Evolutionary conservation across 495 filamentous ascomycete species (phyloP).

Genomic region (Aeminium ludgeri): DNA sequence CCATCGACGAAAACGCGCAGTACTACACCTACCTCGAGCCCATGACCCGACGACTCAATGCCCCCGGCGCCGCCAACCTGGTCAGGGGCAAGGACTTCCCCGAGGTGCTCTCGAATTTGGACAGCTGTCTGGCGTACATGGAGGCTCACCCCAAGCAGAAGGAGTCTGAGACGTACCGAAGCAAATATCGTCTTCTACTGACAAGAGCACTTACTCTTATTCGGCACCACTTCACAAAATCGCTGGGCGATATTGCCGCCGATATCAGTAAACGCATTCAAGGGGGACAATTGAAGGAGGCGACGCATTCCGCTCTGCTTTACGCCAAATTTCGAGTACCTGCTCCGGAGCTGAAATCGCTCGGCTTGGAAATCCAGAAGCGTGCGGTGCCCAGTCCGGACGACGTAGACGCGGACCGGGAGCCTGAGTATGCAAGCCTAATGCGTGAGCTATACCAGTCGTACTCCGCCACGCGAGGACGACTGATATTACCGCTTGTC

Average conservation of each 20-base stretch:
- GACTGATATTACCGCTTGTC: conserved; percentile 35
- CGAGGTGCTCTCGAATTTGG: conserved; percentile 68
- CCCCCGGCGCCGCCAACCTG: conserved; percentile 68
- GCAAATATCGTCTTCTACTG: conserved; percentile 50
- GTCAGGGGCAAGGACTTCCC: conserved; percentile 67
- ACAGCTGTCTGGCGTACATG: conserved; percentile 85
- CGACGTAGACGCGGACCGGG: conserved; percentile 43
- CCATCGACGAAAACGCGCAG: conserved; percentile 67
- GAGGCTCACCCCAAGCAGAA: conserved; percentile 61
- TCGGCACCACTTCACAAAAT: conserved; percentile 66
- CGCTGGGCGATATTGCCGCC: conserved; percentile 49
- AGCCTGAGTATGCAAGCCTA: conserved; percentile 49
- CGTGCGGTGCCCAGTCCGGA: conserved; percentile 39
- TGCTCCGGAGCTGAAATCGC: conserved; percentile 46
- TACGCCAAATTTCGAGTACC: conserved; percentile 64
- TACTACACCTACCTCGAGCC: conserved; percentile 88
- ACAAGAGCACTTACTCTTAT: conserved; percentile 64
- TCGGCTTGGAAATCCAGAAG: conserved; percentile 53
- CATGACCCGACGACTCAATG: conserved; percentile 76
- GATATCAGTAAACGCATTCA: conserved; percentile 55
- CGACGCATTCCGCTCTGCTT: conserved; percentile 55
- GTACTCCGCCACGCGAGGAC: conserved; percentile 40
- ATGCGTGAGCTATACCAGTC: conserved; percentile 53
- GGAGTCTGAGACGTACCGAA: conserved; percentile 68
- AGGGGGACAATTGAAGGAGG: conserved; percentile 56